Conservation (phyloP, 345 rosid genomes). For the Populus ilicifolia region DNA sequence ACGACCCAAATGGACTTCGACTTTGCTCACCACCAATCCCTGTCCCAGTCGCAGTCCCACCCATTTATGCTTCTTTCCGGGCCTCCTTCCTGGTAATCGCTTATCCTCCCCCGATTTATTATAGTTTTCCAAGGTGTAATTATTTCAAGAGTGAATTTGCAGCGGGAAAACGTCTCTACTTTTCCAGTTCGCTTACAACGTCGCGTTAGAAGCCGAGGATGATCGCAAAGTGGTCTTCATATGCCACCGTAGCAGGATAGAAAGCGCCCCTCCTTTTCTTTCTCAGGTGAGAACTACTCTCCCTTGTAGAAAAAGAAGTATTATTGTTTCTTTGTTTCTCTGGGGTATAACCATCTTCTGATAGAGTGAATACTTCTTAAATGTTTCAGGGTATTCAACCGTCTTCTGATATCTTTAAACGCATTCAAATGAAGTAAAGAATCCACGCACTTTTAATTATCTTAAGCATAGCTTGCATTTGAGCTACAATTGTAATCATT, state of each 20-base stretch:
- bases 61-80: slow-evolving; percentile 67
- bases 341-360: neutral
- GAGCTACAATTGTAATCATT: neutral
- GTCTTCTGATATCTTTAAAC: slow-evolving; percentile 54
- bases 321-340: neutral
- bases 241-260: slow-evolving; percentile 58
- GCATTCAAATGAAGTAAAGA: slow-evolving; percentile 72
- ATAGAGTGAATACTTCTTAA: neutral
- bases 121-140: neutral
- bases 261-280: slow-evolving; percentile 64
- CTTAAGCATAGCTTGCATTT: neutral
- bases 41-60: neutral
- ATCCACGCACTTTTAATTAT: neutral
- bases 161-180: slow-evolving; percentile 88
- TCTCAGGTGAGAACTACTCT: slow-evolving; percentile 43
- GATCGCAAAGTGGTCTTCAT: slow-evolving; percentile 55
- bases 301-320: neutral
- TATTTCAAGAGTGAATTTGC: slow-evolving; percentile 8
- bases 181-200: slow-evolving; percentile 70
- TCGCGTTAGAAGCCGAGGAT: slow-evolving; percentile 23
- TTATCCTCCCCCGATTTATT: neutral
- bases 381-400: slow-evolving; percentile 55
- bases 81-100: slow-evolving; percentile 42
- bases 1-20: neutral
- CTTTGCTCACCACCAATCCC: neutral